These are phyloP conservation scores for Sporothrix phasma DNA, from an alignment of 2,329 filamentous ascomycete species.

Conservation along the genomic window DNA sequence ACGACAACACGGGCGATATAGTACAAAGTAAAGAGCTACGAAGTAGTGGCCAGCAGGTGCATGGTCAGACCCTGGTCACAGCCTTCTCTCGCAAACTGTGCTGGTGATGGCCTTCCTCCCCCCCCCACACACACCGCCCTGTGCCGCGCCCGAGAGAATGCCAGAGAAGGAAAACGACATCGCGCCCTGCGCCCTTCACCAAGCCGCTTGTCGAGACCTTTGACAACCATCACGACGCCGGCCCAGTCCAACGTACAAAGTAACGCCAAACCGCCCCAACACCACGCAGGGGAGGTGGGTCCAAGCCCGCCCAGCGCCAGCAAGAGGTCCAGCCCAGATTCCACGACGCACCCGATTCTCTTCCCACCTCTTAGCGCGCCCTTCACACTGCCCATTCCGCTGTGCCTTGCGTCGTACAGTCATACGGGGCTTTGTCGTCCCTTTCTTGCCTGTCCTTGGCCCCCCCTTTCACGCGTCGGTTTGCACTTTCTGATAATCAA, in stretches of 20 bases:
- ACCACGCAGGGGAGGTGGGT: not conserved
- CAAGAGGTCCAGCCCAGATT: not conserved
- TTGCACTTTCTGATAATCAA: conserved; percentile 2
- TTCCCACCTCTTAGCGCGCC: not conserved
- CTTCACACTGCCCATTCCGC: not conserved
- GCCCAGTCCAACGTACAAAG: not conserved
- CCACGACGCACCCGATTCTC: conserved; percentile 3
- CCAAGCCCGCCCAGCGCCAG: not conserved
- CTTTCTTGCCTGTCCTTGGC: too few species aligned
- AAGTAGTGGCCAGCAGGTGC: too few species aligned
- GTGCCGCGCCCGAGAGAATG: not conserved
- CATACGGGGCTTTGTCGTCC: not conserved
- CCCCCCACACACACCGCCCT: not conserved
- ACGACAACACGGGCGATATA: not conserved
- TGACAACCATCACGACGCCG: not conserved
- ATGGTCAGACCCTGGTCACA: too few species aligned
- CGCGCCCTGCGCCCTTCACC: conserved; percentile 5
- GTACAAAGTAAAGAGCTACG: too few species aligned
- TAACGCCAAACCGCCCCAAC: not conserved
- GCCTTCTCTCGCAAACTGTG: too few species aligned
- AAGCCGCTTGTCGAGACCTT: not conserved
- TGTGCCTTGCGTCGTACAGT: not conserved
- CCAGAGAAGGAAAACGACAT: not conserved
- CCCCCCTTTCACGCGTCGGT: not conserved
- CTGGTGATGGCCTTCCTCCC: not conserved